These are phyloP conservation scores for Parasitella parasitica DNA, from an alignment of 371 early-diverging fungal species.

Conservation along the genomic window DNA sequence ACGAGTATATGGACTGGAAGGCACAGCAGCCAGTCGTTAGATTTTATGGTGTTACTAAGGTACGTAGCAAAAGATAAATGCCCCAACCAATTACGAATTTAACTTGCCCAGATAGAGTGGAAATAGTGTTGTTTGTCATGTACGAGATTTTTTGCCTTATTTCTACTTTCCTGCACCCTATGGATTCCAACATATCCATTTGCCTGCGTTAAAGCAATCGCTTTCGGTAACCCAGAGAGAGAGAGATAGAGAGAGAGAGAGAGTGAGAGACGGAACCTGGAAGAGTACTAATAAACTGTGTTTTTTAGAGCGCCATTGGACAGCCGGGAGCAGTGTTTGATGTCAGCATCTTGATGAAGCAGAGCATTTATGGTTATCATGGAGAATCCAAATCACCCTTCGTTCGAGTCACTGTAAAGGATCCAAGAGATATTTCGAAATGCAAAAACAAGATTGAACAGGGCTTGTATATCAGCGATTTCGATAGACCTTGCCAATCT, in stretches of 20 bases:
- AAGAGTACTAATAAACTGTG: background rate
- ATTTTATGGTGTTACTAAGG: conserved; percentile 89
- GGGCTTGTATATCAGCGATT: conserved; percentile 57
- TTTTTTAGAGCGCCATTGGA: conserved; percentile 25
- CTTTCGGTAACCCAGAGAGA: conserved; percentile 52
- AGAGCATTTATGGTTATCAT: conserved; percentile 82
- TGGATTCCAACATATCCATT: conserved; percentile 67
- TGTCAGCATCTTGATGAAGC: conserved; percentile 69
- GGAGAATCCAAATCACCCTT: conserved; percentile 71
- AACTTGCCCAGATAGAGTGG: conserved; percentile 53
- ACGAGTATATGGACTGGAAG: conserved; percentile 65
- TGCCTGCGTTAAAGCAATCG: conserved; percentile 55
- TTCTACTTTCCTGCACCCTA: conserved; percentile 93
- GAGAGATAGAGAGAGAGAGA: background rate
- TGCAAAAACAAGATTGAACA: conserved; percentile 47
- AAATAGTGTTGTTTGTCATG: conserved; percentile 89
- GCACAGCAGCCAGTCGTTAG: conserved; percentile 65
- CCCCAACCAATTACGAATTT: background rate
- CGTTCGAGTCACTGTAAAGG: conserved; percentile 65
- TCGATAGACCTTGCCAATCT: conserved; percentile 40
- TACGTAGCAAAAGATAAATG: conserved; percentile 27
- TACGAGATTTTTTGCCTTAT: conserved; percentile 92
- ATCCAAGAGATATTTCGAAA: conserved; percentile 54
- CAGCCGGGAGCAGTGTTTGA: conserved; percentile 41
- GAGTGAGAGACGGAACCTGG: background rate